A percentile compares a stretch with the other conserved stretches of the same genome.
Evolutionary conservation across 2,329 filamentous ascomycete genomes (phyloP).

Genomic region (Davidsoniella virescens): DNA sequence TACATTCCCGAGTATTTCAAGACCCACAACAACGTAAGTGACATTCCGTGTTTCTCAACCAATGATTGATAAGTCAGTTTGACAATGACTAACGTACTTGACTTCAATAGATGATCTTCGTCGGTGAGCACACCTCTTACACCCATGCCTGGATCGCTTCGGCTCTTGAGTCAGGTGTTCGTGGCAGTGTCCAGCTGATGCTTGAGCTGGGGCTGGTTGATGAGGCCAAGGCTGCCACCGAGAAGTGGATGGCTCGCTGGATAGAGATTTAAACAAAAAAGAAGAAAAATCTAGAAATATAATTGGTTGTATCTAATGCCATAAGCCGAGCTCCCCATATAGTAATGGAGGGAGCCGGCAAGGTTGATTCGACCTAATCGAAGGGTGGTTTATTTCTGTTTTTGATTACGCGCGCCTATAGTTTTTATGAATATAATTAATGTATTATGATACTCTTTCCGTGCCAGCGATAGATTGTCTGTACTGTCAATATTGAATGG

Average conservation of each 20-base stretch:
- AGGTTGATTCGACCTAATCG: too few relatives aligned
- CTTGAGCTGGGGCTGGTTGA: conserved; percentile 48
- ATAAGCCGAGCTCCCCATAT: too few relatives aligned
- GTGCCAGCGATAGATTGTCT: too few relatives aligned
- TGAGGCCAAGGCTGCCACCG: conserved; percentile 47
- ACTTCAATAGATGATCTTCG: conserved; percentile 40
- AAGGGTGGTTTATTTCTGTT: too few relatives aligned
- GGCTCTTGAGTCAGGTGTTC: conserved; percentile 50
- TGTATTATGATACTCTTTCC: too few relatives aligned
- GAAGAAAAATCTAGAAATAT: not conserved
- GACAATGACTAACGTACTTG: not conserved
- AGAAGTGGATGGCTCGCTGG: conserved; percentile 56
- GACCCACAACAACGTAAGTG: conserved; percentile 24
- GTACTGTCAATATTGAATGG: too few relatives aligned
- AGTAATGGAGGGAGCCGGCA: not conserved
- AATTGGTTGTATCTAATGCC: not conserved
- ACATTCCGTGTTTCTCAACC: not conserved
- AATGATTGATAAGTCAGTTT: not conserved
- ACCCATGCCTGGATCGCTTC: conserved; percentile 57
- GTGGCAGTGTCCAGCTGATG: conserved; percentile 47
- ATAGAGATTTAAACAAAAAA: conserved; percentile 25
- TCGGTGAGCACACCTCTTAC: conserved; percentile 53
- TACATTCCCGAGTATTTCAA: conserved; percentile 59
- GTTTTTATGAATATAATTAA: too few relatives aligned
- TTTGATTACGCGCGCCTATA: too few relatives aligned